Evolutionary conservation across 176 grass and related monocot genomes (phyloP), one percentile per base, ranked within the genome.

Genomic region (Thinopyrum elongatum): DNA sequence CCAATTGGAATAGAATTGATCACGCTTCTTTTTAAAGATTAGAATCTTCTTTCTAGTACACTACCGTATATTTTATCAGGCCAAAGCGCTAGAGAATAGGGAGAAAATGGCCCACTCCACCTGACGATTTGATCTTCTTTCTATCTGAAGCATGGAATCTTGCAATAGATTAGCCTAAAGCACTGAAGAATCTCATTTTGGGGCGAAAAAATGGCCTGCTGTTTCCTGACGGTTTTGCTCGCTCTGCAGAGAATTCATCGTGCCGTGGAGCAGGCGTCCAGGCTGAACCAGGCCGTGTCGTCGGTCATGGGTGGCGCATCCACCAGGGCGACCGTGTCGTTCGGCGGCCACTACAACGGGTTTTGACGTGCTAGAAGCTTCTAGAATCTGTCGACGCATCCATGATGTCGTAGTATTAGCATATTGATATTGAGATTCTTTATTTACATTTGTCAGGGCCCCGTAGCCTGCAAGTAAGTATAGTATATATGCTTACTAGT

Each of bases 271-370:
- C 90, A 90, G 36, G 81, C 95, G 1, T 86, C 88, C 0, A 88
- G 90, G 79, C 9, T 98, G 86, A 98, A 98, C 69, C 95, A 95
- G 46, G 90, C 91, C 22, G 80, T 98, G 57, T 87, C 93, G 47
- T 89, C 93, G 3, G 74, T 88, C 7, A 89, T 87, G 77, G 95
- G 89, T 28, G 94, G 85, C 68, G 82, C 91, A 11, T 84, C 92
- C 25, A 44, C 81, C 58, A 90, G 88, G 88, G 84, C 93, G 49
- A 87, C 85, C 78, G 91, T 98, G 65, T 91, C 96, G 2, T 94
- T 95, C 60, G 91, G 91, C 55, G 96, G 93, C 39, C 84, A 88
- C 90, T 95, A 93, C 2, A 57, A 79, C 31, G 90, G 90, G 22
- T 65, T 92, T 35, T 95, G 92, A 95, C 74, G 21, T 11, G 65